These are phyloP conservation scores for Fusarium anthophilum DNA, from an alignment of 2,329 filamentous ascomycete genomes.

Conservation along the genomic window DNA sequence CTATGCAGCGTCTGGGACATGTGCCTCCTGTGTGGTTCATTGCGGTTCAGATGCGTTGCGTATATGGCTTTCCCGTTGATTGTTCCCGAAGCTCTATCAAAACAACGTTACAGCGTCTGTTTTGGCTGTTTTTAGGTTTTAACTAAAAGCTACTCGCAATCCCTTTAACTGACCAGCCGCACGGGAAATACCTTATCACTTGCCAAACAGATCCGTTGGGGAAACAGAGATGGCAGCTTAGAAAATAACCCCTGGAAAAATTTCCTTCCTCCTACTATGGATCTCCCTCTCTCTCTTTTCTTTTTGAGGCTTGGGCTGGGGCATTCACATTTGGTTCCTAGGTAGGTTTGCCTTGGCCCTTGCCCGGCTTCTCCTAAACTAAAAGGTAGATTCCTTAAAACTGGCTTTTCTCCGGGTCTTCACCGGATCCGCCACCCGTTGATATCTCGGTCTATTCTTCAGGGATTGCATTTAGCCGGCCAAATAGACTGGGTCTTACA, in stretches of 20 bases:
- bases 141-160: not conserved
- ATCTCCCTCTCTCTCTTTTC: not conserved
- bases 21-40: not conserved
- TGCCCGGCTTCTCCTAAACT: not conserved
- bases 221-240: not conserved
- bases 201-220: not conserved
- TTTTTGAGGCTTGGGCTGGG: constrained; percentile 29
- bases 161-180: not conserved
- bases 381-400: not conserved
- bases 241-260: constrained; percentile 10
- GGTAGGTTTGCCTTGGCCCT: constrained; percentile 19
- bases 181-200: constrained; percentile 16
- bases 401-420: constrained; percentile 28
- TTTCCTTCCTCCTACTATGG: not conserved
- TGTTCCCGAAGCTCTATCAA: constrained; percentile 9
- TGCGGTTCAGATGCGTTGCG: not conserved
- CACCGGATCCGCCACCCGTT: constrained; percentile 38
- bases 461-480: constrained; percentile 39
- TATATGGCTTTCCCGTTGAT: constrained; percentile 16
- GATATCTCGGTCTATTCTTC: constrained; percentile 39
- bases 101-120: constrained; percentile 21
- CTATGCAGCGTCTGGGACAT: constrained; percentile 16
- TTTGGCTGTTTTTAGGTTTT: not conserved
- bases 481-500: constrained; percentile 23
- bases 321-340: constrained; percentile 18